Base-by-base conservation (phyloP, 75 land plant species). In the Sequoia sempervirens region DNA sequence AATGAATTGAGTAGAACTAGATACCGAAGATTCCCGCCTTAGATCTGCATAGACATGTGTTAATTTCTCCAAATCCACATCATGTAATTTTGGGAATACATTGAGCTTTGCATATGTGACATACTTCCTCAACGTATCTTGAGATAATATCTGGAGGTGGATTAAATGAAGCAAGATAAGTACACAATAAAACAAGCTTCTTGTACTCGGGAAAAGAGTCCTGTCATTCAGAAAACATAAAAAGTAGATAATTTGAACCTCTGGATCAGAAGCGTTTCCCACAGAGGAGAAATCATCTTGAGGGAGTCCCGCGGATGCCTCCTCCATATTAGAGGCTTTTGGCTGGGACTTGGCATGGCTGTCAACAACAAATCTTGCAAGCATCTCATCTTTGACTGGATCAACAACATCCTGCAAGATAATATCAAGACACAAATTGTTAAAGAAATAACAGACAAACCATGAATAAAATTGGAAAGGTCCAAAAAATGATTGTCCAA, bases 371-470 rank as follows among this genome's bases (percentile, higher is more conserved):
- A 97, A 97, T 72, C 82, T 88, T 32, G 98, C 99, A 34, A 97
- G 96, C 99, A 97, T 94, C 83, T 97, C 99, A 90, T 97, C 99
- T 37, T 81, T 88, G 23, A 97, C 96, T 41, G 99, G 95, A 87
- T 97, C 99, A 61, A 96, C 99, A 50, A 93, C 87, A 89, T 97
- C 99, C 99, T 97, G 91, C 85, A 94, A 14, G 32, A 46, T 15
- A 58, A 46, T 68, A 83, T 20, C 14, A 84, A 45, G 23, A 79
- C 1, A 70, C 12, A 32, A 34, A 34, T 34, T 34, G 34, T 72
- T 46, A 5, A 9, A 84, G 26, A 32, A 23, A 47, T 36, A 45
- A 75, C 20, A 75, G 56, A 13, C 23, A 4, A 79, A 47, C 30
- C 28, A 75, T 14, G 23, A 23, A 28, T 30, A 83, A 83, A 83